Evolutionary conservation across 1,284 basidiomycete species (phyloP), one percentile per base, ranked within the genome.

Genomic region (Polyporus tsugae): DNA sequence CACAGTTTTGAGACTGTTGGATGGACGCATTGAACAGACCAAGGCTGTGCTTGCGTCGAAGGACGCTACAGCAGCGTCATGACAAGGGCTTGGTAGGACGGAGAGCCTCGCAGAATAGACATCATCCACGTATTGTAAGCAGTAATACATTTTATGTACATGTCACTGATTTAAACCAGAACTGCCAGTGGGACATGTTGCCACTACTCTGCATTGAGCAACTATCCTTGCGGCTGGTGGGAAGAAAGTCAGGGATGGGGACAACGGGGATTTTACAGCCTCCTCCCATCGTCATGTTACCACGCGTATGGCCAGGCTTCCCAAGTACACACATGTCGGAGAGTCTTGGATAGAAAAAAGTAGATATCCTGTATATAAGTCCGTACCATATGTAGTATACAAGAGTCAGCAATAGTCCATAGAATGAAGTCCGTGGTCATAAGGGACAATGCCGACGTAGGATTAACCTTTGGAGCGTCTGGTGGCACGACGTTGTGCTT

Each of bases 1-100:
- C 60, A 95, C 90, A 0, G 80, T 91, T 13, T 76, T 91, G 36
- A 77, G 72, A 9, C 78, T 96, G 68, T 73, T 96, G 41, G 84
- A 90, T 63, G 88, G 82, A 6, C 79, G 88, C 62, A 83, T 90
- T 52, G 77, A 75, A 29, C 69, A 76, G 60, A 71, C 78, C n/a
- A 73, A 71, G 55, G 64, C 68, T 3, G 59, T 60, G 6, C 33
- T 58, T 17, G 55, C 35, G 55, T 38, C 55, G 36, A 60, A 6
- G n/a, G 58, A 59, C 1, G 58, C 11, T 19, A 22, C 58, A 6
- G 10, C 22, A 25, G 38, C 7, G 46, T 49, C 46, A 49, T 49
- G 46, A 49, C n/a, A 25, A 22, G 9, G 46, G 7, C 46, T 17
- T 10, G 1, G 22, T 22, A 15, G 44, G 46, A 49, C 22, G 46